phyloP scores from a whole-genome alignment of 2,329 filamentous ascomycete genomes.

The Chaetoscypha palmicola region DNA sequence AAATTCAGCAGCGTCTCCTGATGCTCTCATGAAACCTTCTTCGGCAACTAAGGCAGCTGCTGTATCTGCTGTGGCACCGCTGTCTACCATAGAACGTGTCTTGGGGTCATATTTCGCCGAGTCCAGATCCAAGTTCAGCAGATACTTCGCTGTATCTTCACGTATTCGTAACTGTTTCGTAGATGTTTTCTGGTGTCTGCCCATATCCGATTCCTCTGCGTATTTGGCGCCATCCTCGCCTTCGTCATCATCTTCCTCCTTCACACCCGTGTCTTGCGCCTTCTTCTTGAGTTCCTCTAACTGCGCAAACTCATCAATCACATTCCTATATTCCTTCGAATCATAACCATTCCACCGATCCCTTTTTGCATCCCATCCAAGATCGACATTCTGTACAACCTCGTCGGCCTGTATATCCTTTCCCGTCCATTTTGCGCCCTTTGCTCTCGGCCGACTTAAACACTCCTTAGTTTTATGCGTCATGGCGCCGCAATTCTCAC shows the following conservation, averaged over 20 bases:
- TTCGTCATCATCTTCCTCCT: conserved; percentile 44
- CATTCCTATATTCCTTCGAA: conserved; percentile 71
- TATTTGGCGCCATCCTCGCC: conserved; percentile 65
- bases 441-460: conserved; percentile 77
- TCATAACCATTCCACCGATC: conserved; percentile 99
- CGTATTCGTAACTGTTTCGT: conserved; percentile 85
- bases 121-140: conserved; percentile 89
- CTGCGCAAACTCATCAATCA: conserved; percentile 86
- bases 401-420: conserved; percentile 93
- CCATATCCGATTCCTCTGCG: conserved; percentile 95
- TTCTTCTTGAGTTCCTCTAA: conserved; percentile 65
- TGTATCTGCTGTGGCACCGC: conserved; percentile 71
- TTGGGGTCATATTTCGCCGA: conserved; percentile 98
- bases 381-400: conserved; percentile 70
- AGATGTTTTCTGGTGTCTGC: conserved; percentile 81
- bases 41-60: conserved; percentile 81
- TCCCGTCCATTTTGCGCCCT: conserved; percentile 86
- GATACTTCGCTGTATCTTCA: conserved; percentile 95
- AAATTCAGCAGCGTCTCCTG: conserved; percentile 89
- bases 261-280: conserved; percentile 40
- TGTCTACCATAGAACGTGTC: conserved; percentile 82
- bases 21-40: conserved; percentile 82
- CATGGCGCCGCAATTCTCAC: conserved; percentile 97
- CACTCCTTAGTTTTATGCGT: conserved; percentile 95
- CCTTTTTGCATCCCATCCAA: conserved; percentile 95